These are phyloP conservation scores for Echria macrotheca DNA, from an alignment of 495 filamentous ascomycete genomes.

Conservation along the genomic window DNA sequence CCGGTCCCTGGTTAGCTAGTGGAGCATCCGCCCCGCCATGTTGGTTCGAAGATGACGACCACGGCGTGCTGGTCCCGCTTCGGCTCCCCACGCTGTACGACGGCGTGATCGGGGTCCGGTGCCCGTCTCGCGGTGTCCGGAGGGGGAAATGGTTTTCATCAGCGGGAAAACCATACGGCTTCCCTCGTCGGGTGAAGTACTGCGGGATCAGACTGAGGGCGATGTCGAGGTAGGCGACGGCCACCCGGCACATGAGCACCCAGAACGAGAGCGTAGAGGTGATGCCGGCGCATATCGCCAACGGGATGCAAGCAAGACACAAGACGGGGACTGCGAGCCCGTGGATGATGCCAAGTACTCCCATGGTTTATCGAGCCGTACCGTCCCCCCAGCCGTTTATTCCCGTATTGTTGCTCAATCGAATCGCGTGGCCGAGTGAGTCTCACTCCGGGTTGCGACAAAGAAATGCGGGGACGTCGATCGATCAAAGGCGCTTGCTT, in stretches of 20 bases:
- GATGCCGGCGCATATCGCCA: constrained; percentile 61
- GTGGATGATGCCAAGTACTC: constrained; percentile 42
- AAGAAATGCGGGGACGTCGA: too few species aligned
- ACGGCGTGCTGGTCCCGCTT: constrained; percentile 13
- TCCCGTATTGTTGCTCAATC: not conserved
- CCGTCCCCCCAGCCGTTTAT: not conserved
- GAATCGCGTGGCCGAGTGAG: not conserved
- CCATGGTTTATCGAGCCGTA: too few species aligned
- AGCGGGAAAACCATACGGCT: not conserved
- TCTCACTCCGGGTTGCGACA: not conserved
- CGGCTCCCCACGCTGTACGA: constrained; percentile 2
- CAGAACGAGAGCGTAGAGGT: constrained; percentile 63
- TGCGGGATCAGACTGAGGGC: constrained; percentile 52
- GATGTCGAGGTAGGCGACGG: constrained; percentile 66
- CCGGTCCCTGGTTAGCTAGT: constrained; percentile 8
- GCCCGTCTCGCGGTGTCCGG: constrained; percentile 3
- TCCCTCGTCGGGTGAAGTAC: constrained; percentile 43
- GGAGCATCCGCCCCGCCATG: not conserved
- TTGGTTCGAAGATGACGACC: constrained; percentile 14
- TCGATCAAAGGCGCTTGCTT: too few species aligned
- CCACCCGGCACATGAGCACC: constrained; percentile 58
- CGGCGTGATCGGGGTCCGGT: not conserved
- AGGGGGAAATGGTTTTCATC: not conserved
- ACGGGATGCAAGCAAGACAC: constrained; percentile 60
- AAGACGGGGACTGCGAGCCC: constrained; percentile 58